Evolutionary conservation across 2,329 filamentous ascomycete species (phyloP).

Genomic region (Fusarium albidum): DNA sequence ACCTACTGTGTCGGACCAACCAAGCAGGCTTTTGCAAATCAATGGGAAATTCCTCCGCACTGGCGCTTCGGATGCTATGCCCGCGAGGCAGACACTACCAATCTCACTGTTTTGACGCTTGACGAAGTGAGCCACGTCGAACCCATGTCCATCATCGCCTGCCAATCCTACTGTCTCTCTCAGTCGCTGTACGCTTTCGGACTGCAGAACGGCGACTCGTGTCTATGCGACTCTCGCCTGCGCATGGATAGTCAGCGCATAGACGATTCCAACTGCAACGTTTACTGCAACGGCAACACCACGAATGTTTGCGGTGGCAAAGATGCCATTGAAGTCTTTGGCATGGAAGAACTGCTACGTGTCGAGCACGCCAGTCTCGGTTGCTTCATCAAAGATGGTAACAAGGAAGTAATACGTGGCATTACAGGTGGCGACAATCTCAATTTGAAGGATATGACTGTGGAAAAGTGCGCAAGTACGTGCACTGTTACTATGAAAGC

Average conservation of each 20-base stretch:
- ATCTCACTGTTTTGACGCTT: conserved; percentile 3
- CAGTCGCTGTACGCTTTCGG: conserved; percentile 5
- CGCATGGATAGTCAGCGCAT: conserved; percentile 16
- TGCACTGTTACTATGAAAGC: background rate
- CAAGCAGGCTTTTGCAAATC: conserved; percentile 1
- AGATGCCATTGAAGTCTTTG: conserved; percentile 11
- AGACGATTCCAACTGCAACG: conserved; percentile 10
- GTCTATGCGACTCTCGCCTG: conserved; percentile 9
- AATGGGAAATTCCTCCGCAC: background rate
- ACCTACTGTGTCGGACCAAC: conserved; percentile 15
- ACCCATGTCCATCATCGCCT: conserved; percentile 13
- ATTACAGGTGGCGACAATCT: background rate
- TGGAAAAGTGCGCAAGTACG: conserved; percentile 5
- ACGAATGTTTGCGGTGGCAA: conserved; percentile 8
- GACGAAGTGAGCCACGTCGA: conserved; percentile 2
- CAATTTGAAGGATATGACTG: background rate
- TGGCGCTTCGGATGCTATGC: conserved; percentile 12
- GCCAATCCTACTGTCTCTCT: conserved; percentile 6
- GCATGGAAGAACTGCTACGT: background rate
- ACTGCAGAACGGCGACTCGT: conserved; percentile 11
- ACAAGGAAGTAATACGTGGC: background rate
- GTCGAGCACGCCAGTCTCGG: conserved; percentile 12
- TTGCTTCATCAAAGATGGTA: conserved; percentile 6
- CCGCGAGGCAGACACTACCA: background rate
- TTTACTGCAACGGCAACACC: conserved; percentile 15